phyloP scores from a whole-genome alignment of 495 filamentous ascomycete species.

The Tuber indicum region DNA sequence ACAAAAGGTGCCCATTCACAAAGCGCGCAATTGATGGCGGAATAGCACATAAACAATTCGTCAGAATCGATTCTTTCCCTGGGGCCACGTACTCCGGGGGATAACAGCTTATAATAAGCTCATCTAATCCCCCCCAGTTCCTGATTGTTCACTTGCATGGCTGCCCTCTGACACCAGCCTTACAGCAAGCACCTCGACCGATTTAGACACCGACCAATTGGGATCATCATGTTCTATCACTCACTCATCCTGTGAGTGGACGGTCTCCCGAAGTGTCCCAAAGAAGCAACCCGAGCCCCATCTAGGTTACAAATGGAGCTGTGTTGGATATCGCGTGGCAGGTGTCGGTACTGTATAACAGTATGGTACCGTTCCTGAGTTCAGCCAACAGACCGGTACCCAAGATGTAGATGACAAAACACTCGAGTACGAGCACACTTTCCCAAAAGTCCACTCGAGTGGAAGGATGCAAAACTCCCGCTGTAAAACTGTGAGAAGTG shows the following conservation, averaged over 20 bases:
- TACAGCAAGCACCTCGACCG: not conserved
- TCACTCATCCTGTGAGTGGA: not conserved
- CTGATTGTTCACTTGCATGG: not conserved
- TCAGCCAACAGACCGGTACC: not conserved
- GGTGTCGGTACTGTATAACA: not conserved
- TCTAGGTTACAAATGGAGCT: not conserved
- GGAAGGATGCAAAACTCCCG: not conserved
- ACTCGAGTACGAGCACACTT: not conserved
- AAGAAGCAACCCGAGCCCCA: not conserved
- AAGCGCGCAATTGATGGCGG: not conserved
- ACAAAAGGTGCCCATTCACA: not conserved
- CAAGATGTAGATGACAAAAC: not conserved
- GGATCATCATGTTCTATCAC: not conserved
- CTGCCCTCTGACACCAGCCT: not conserved
- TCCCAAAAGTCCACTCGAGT: not conserved
- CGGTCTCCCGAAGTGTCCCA: not conserved
- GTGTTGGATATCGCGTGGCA: not conserved
- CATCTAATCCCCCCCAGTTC: not conserved
- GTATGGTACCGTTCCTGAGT: not conserved
- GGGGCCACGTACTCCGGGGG: not conserved
- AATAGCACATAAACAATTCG: not conserved
- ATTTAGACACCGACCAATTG: too few species aligned
- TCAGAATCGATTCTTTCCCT: not conserved
- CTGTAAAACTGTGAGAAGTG: not conserved
- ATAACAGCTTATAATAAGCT: not conserved